Evolutionary conservation across 192 early-diverging fungal species (phyloP).

Genomic region (Dissophora globulifera): DNA sequence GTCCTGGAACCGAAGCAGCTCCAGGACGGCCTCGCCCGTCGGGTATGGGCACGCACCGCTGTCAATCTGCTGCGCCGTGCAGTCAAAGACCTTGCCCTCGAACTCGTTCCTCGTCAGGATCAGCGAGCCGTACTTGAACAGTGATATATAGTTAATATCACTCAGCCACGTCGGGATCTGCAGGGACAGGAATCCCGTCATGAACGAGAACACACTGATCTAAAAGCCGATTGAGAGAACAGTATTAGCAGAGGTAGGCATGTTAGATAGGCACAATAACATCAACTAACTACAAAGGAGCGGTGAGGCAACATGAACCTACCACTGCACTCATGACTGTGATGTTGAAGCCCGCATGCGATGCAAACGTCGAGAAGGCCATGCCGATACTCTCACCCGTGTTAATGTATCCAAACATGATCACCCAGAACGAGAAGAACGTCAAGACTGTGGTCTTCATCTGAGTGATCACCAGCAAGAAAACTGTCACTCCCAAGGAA

Average conservation of each 20-base stretch:
- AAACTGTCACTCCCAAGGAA: conserved; percentile 37
- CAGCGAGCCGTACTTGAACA: conserved; percentile 44
- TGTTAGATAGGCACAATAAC: no score
- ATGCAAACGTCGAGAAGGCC: conserved; percentile 47
- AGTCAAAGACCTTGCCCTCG: conserved; percentile 33
- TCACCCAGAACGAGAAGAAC: conserved; percentile 50
- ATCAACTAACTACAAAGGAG: no score
- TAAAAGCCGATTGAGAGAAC: neutral
- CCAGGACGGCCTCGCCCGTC: conserved; percentile 25
- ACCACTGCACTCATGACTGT: conserved; percentile 51
- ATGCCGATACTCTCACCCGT: conserved; percentile 46
- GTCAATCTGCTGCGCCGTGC: conserved; percentile 9
- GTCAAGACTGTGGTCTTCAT: conserved; percentile 42
- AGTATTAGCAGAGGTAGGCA: no score
- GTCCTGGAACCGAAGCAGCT: conserved; percentile 21
- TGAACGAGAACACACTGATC: conserved; percentile 52
- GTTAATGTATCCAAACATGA: conserved; percentile 55
- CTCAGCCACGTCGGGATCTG: conserved; percentile 39
- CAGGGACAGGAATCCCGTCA: conserved; percentile 53
- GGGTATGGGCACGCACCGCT: conserved; percentile 30
- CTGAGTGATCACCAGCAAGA: conserved; percentile 34
- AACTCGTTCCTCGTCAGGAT: conserved; percentile 48
- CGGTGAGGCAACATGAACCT: neutral
- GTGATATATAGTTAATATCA: conserved; percentile 38
- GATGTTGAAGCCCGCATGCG: conserved; percentile 49